A percentile compares a stretch with the other conserved stretches of the same genome.
Evolutionary conservation across 2,329 filamentous ascomycete species (phyloP).

Genomic region (Plectosphaerella plurivora): DNA sequence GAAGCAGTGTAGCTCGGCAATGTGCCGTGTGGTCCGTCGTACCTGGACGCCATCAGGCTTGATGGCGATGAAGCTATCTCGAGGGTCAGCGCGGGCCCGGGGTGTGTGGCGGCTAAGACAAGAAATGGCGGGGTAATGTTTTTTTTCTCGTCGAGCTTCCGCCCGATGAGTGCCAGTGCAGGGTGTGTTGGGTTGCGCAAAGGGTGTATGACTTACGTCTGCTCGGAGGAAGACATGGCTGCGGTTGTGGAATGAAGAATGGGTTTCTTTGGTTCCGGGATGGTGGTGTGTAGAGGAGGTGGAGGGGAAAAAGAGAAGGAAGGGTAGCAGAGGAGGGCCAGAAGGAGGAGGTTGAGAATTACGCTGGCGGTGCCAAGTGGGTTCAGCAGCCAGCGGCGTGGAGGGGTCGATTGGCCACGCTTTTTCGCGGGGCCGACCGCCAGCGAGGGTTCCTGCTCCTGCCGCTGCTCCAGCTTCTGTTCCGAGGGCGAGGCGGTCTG

Average conservation of each 20-base stretch:
- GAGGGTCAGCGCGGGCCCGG: conserved; percentile 4
- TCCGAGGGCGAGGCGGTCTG: conserved; percentile 12
- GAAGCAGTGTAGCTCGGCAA: conserved; percentile 1
- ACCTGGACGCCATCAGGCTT: conserved; percentile 99
- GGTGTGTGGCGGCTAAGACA: conserved; percentile 5
- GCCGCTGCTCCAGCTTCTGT: too few relatives aligned
- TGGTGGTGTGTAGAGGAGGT: conserved; percentile 1
- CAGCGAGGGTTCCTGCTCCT: conserved; percentile 4
- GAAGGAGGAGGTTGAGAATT: conserved; percentile 32
- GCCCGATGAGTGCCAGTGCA: conserved; percentile 10
- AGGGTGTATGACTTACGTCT: conserved; percentile 64
- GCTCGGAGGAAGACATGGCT: conserved; percentile 70
- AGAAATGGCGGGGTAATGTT: conserved; percentile 25
- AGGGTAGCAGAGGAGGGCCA: conserved; percentile 23
- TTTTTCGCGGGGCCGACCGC: conserved; percentile 1
- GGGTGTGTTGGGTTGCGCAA: conserved; percentile 1
- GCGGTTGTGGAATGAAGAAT: conserved; percentile 14
- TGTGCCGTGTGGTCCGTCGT: conserved; percentile 25
- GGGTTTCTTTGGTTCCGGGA: background rate
- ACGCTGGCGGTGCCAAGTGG: conserved; percentile 31
- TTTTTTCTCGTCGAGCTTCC: background rate
- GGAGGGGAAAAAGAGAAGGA: conserved; percentile 19
- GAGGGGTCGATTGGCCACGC: conserved; percentile 3
- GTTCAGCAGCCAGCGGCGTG: conserved; percentile 3
- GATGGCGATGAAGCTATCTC: conserved; percentile 92